A percentile compares a stretch with the other conserved stretches of the same genome.
Conservation (phyloP, 148 eudicot species). For the Hydrangea macrophylla region DNA sequence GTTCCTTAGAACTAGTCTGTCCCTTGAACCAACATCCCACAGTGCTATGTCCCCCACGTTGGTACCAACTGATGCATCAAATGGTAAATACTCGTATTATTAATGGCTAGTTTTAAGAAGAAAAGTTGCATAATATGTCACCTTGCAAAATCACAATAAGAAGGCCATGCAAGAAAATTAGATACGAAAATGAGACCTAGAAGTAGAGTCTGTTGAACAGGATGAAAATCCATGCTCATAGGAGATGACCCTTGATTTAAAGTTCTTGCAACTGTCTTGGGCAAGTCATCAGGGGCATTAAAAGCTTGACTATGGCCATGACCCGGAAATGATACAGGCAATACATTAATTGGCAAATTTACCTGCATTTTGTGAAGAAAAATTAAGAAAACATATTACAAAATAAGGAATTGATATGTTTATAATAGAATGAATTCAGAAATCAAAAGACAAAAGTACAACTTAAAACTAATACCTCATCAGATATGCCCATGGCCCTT, state of each 20-base stretch:
- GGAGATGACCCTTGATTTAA: conserved; percentile 73
- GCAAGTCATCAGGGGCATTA: conserved; percentile 63
- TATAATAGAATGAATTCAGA: conserved; percentile 1
- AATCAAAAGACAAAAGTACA: conserved; percentile 7
- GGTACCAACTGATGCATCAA: conserved; percentile 63
- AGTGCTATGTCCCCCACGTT: conserved; percentile 73
- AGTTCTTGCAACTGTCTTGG: conserved; percentile 68
- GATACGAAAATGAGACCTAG: conserved; percentile 43
- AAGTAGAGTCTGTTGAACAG: conserved; percentile 65
- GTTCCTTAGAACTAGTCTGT: conserved; percentile 59
- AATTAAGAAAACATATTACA: neutral
- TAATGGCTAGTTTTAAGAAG: conserved; percentile 6
- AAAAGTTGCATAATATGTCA: conserved; percentile 2
- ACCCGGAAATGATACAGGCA: conserved; percentile 59
- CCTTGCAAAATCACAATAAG: conserved; percentile 2
- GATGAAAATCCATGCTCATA: conserved; percentile 95
- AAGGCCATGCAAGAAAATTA: neutral
- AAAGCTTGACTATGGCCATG: conserved; percentile 55
- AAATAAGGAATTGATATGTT: neutral
- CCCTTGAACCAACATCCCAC: conserved; percentile 85
- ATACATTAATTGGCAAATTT: conserved; percentile 59
- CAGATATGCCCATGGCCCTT: conserved; percentile 64
- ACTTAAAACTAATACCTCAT: conserved; percentile 48
- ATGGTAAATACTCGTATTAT: conserved; percentile 2
- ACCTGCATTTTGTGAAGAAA: conserved; percentile 34